Evolutionary conservation across 1,284 basidiomycete species (phyloP), one percentile per base, ranked within the genome.

Genomic region (Irpex sp.): DNA sequence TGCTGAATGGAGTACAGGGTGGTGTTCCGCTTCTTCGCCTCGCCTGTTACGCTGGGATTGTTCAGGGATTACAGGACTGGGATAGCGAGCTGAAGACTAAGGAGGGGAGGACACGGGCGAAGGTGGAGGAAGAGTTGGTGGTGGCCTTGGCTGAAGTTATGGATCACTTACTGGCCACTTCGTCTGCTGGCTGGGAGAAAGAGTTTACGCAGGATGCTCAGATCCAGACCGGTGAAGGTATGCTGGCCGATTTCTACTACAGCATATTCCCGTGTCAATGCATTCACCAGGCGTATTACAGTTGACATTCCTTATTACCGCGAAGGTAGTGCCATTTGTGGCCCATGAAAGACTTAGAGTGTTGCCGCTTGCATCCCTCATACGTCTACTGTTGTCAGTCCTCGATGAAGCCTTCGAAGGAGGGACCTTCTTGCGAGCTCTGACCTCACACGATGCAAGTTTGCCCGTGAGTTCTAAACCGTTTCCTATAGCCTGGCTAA

Each of bases 91-190:
- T 73, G 59, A 64, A 62, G 59, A 34, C 67, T 19, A 66, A 66
- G 56, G 67, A 71, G 56, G 66, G 67, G 40, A 61, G 60, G 44
- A 62, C 62, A 55, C 64, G 79, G 60, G 76, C 75, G 2, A 73
- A 70, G 57, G 79, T 87, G 4, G 87, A 92, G 72, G 83, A 89
- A 62, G 85, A 88, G 69, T 71, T 85, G 31, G 78, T 92, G 15
- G 77, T 92, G 37, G 82, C 87, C 3, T 77, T 91, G 38, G 90
- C 91, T 6, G 89, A 92, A 71, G 81, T 86, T 6, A 83, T 91
- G 72, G 89, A 92, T 67, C 72, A 79, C n/a, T 84, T 86, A 66
- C 75, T 74, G 19, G 71, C 73, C 60, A 70, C 69, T 56, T 65
- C 70, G 21, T 65, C 71, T 9, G 73, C 74, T 3, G 75, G 81